Conservation (phyloP, 371 early-diverging fungal species). For the Apophysomyces sp. region DNA sequence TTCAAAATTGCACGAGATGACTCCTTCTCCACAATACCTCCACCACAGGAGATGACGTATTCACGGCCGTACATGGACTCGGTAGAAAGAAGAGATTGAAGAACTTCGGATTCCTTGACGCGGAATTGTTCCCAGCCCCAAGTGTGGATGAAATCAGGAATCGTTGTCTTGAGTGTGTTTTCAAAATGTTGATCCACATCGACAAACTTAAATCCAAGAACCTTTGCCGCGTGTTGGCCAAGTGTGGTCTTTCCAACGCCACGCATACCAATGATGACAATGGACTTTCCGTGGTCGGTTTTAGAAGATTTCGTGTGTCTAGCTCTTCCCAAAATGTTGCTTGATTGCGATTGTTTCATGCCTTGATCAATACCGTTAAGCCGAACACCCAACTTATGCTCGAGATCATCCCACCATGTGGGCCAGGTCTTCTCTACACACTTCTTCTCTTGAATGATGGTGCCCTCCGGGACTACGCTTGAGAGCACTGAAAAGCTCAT, state of each 20-base stretch:
- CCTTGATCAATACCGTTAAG: slow-evolving; percentile 75
- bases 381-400: slow-evolving; percentile 71
- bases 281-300: slow-evolving; percentile 45
- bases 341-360: slow-evolving; percentile 33
- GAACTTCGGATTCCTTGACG: slow-evolving; percentile 66
- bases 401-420: slow-evolving; percentile 95
- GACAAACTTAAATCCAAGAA: slow-evolving; percentile 71
- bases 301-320: slow-evolving; percentile 5
- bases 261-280: slow-evolving; percentile 96
- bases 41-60: slow-evolving; percentile 90
- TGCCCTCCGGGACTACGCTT: slow-evolving; percentile 71
- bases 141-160: slow-evolving; percentile 75
- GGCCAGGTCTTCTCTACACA: slow-evolving; percentile 99
- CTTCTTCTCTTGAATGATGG: slow-evolving; percentile 86
- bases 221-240: slow-evolving; percentile 72
- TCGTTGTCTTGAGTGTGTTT: slow-evolving; percentile 58
- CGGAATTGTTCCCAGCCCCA: slow-evolving; percentile 94
- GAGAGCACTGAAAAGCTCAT: slow-evolving; percentile 94
- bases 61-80: slow-evolving; percentile 43
- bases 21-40: slow-evolving; percentile 90
- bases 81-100: slow-evolving; percentile 44
- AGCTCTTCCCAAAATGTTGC: slow-evolving; percentile 26
- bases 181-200: slow-evolving; percentile 92
- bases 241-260: slow-evolving; percentile 94
- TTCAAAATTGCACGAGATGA: slow-evolving; percentile 66